Conservation (phyloP, 2,329 filamentous ascomycete genomes). For the Talaromyces sp. region DNA sequence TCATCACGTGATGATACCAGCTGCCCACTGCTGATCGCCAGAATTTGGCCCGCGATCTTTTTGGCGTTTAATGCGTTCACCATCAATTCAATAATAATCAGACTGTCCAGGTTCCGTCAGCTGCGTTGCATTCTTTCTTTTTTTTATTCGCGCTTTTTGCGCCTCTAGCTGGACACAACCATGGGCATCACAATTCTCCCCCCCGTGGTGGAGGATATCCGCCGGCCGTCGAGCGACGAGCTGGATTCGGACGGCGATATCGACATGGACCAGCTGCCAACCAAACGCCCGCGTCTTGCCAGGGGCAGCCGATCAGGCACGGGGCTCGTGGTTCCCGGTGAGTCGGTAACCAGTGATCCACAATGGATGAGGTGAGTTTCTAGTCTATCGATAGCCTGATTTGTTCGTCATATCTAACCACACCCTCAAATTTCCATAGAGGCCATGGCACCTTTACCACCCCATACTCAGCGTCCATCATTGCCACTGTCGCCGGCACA, state of each 20-base stretch:
- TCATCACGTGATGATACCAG: not conserved
- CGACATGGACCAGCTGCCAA: conserved; percentile 23
- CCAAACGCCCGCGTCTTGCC: conserved; percentile 21
- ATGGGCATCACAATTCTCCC: conserved; percentile 58
- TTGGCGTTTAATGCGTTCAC: not conserved
- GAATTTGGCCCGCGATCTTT: not conserved
- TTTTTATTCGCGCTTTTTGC: not conserved
- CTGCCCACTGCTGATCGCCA: not conserved
- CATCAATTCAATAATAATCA: not conserved
- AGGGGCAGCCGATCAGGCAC: conserved; percentile 16
- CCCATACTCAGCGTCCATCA: conserved; percentile 59
- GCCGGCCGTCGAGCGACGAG: conserved; percentile 23
- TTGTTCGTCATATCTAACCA: not conserved
- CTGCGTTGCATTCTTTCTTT: not conserved
- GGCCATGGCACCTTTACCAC: conserved; percentile 87
- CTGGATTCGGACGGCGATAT: conserved; percentile 41
- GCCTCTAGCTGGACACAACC: not conserved
- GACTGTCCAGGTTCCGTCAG: not conserved
- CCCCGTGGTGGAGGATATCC: conserved; percentile 36
- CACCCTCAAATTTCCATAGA: conserved; percentile 41
- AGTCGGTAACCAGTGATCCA: conserved; percentile 80
- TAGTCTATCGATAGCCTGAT: not conserved
- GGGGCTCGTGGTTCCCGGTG: conserved; percentile 77
- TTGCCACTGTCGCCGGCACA: conserved; percentile 84
- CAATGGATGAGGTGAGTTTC: conserved; percentile 73